These are phyloP conservation scores for Cytidiella melzeri DNA, from an alignment of 768 basidiomycete genomes.

Conservation along the genomic window DNA sequence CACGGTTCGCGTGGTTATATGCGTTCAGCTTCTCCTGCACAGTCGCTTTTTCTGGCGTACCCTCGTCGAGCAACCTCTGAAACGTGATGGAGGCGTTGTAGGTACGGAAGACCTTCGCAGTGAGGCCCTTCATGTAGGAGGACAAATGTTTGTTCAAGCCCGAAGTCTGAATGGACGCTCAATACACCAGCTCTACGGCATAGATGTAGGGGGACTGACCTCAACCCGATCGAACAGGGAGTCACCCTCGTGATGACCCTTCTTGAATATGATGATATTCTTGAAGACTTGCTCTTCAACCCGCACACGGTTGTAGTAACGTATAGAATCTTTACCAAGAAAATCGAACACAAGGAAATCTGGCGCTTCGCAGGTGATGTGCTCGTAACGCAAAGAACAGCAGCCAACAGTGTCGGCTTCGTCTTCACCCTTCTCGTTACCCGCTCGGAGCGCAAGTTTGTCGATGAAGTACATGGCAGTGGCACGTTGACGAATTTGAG, in stretches of 20 bases:
- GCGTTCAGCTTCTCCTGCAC: constrained; percentile 96
- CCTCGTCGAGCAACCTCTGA: constrained; percentile 81
- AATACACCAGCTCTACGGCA: background rate
- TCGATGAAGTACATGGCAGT: constrained; percentile 99
- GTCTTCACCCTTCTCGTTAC: constrained; percentile 99
- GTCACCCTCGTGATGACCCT: constrained; percentile 83
- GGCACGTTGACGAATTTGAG: constrained; percentile 94
- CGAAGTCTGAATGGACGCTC: constrained; percentile 48
- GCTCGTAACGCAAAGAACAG: constrained; percentile 95
- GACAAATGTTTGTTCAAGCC: constrained; percentile 88
- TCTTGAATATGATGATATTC: constrained; percentile 96
- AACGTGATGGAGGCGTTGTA: constrained; percentile 98
- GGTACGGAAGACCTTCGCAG: constrained; percentile 99
- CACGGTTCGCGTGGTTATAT: constrained; percentile 95
- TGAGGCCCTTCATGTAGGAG: constrained; percentile 94
- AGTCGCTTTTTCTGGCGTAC: constrained; percentile 59
- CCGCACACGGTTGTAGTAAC: constrained; percentile 88
- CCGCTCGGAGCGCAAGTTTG: constrained; percentile 92
- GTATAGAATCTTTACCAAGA: constrained; percentile 97
- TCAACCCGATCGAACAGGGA: constrained; percentile 92
- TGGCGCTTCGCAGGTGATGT: constrained; percentile 87
- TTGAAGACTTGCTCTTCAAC: constrained; percentile 95
- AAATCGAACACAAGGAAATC: constrained; percentile 93
- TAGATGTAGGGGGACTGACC: constrained; percentile 42
- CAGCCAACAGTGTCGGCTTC: constrained; percentile 99